A percentile compares a stretch with the other conserved stretches of the same genome.
phyloP scores from a whole-genome alignment of 805 yeast genomes.

The Candida palmyrensis region DNA sequence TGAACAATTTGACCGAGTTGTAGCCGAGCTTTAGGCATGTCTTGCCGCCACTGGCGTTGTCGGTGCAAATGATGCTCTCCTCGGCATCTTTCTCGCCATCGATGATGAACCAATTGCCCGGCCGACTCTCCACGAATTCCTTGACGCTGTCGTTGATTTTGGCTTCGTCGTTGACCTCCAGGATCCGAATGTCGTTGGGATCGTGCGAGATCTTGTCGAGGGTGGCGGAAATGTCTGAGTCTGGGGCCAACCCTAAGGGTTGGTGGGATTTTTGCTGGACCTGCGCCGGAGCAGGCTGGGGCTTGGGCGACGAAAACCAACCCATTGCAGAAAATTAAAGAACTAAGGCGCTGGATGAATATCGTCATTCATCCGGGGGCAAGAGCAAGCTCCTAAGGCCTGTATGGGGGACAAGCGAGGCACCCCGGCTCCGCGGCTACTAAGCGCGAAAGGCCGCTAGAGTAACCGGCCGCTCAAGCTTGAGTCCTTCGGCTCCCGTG shows the following conservation, averaged over 20 bases:
- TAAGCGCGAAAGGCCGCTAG: no score
- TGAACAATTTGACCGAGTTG: conserved; percentile 40
- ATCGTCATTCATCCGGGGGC: no score
- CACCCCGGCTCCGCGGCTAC: no score
- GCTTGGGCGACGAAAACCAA: conserved; percentile 11
- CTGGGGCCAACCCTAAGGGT: conserved; percentile 14
- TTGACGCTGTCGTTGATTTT: conserved; percentile 18
- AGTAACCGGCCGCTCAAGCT: no score
- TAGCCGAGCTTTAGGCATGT: conserved; percentile 41
- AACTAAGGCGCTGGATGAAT: no score
- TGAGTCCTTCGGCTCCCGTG: no score
- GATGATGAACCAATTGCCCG: conserved; percentile 32
- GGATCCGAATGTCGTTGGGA: conserved; percentile 6
- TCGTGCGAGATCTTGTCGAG: conserved; percentile 20
- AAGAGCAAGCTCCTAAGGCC: no score
- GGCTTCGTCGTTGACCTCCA: conserved; percentile 6
- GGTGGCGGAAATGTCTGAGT: conserved; percentile 23
- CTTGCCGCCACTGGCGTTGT: conserved; percentile 38
- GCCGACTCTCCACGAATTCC: conserved; percentile 25
- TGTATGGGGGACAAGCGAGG: no score
- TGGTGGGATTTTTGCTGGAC: conserved; percentile 24
- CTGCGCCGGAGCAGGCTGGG: conserved; percentile 9
- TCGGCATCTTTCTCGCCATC: conserved; percentile 35
- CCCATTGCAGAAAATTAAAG: no score
- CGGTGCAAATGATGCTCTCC: conserved; percentile 44